Evolutionary conservation across 805 yeast species (phyloP).

Genomic region (Ogataea minuta): DNA sequence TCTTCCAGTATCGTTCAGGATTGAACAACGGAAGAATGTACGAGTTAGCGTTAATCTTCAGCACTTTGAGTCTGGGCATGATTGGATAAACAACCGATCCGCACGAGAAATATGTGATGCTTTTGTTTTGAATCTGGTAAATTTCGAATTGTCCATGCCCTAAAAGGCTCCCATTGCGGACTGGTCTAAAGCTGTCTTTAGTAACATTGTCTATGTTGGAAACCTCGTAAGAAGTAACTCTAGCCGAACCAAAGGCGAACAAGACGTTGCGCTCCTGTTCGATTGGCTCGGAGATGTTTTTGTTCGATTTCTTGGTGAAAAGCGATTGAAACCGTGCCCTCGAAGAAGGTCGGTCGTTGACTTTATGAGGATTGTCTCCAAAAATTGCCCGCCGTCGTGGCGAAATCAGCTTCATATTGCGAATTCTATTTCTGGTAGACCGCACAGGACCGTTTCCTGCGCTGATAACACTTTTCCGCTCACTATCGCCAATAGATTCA

Average conservation of each 20-base stretch:
- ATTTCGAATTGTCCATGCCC: slow-evolving; percentile 62
- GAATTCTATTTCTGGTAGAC: slow-evolving; percentile 8
- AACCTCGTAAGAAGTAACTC: slow-evolving; percentile 19
- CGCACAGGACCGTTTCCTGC: not conserved
- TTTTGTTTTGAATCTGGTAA: slow-evolving; percentile 52
- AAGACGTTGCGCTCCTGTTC: slow-evolving; percentile 14
- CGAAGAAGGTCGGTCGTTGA: slow-evolving; percentile 9
- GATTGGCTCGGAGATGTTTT: slow-evolving; percentile 1
- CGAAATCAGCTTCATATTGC: slow-evolving; percentile 13
- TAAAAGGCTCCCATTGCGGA: slow-evolving; percentile 43
- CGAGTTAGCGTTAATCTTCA: slow-evolving; percentile 46
- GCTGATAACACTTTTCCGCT: not conserved
- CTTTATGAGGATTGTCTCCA: not conserved
- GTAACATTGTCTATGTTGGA: slow-evolving; percentile 3
- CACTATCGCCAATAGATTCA: not conserved
- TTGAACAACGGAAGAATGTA: slow-evolving; percentile 66
- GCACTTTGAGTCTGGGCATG: slow-evolving; percentile 58
- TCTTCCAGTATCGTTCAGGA: slow-evolving; percentile 75
- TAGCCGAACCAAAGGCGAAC: slow-evolving; percentile 12
- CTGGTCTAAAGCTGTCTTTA: slow-evolving; percentile 2
- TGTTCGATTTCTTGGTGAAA: slow-evolving; percentile 14
- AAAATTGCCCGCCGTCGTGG: slow-evolving; percentile 16
- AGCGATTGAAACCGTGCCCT: slow-evolving; percentile 18
- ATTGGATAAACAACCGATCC: slow-evolving; percentile 74
- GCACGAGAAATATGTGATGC: slow-evolving; percentile 61